Percentiles rank a stretch among this genome's conserved stretches.
These are phyloP conservation scores for Botrytis aclada DNA, from an alignment of 2,329 filamentous ascomycete genomes.

Conservation along the genomic window DNA sequence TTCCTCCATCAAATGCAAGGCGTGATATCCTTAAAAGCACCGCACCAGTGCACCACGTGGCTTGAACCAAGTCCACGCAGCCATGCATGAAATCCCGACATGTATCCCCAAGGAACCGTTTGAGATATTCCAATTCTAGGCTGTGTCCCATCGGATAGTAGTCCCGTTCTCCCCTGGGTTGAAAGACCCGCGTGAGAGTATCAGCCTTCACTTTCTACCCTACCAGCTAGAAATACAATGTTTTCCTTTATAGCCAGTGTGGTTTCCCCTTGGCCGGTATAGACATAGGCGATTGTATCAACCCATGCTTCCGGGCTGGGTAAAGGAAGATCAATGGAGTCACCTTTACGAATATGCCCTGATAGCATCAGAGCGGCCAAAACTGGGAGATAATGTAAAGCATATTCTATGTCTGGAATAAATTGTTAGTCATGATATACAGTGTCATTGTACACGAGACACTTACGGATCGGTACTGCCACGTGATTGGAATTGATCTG, in stretches of 20 bases:
- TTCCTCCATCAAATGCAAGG: constrained; percentile 8
- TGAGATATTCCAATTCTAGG: background rate
- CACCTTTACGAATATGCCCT: constrained; percentile 49
- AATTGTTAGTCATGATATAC: constrained; percentile 3
- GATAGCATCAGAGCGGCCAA: constrained; percentile 55
- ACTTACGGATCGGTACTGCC: constrained; percentile 49
- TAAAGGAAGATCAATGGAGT: constrained; percentile 55
- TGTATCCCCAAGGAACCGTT: background rate
- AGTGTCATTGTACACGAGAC: background rate
- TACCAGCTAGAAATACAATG: constrained; percentile 54
- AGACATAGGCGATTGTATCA: constrained; percentile 54
- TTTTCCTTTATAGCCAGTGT: constrained; percentile 50
- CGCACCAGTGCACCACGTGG: constrained; percentile 5
- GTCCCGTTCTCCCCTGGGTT: constrained; percentile 4
- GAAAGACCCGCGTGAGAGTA: background rate
- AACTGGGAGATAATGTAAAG: constrained; percentile 49
- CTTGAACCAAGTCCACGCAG: background rate
- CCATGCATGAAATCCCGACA: constrained; percentile 16
- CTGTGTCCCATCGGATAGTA: constrained; percentile 5
- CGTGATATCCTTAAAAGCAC: constrained; percentile 8
- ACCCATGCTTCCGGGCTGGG: constrained; percentile 56
- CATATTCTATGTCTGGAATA: constrained; percentile 47
- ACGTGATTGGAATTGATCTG: constrained; percentile 17
- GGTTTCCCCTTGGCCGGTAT: constrained; percentile 48
- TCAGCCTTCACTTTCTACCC: constrained; percentile 19